phyloP scores from a whole-genome alignment of 768 basidiomycete genomes.

The Trametes meyenii region DNA sequence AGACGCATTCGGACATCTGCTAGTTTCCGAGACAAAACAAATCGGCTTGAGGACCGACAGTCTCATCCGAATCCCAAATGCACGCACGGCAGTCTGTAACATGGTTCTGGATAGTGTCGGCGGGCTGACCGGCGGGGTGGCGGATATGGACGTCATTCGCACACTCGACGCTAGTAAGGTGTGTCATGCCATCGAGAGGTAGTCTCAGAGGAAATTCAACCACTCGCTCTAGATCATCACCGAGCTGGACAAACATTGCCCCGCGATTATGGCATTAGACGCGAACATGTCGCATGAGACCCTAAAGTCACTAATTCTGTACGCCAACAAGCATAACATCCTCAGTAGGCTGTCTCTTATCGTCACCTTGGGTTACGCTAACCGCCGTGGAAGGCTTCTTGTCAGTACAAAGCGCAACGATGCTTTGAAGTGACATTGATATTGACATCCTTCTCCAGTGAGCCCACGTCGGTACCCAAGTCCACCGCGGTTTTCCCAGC shows the following conservation, averaged over 20 bases:
- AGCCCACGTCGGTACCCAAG: conserved; percentile 92
- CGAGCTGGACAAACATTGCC: conserved; percentile 50
- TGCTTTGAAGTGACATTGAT: no score
- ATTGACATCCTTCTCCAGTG: conserved; percentile 47
- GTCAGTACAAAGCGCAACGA: conserved; percentile 43
- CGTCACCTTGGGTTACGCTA: conserved; percentile 5
- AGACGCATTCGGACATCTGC: conserved; percentile 75
- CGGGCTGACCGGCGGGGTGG: conserved; percentile 79
- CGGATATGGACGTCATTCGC: conserved; percentile 83
- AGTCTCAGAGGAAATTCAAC: background rate
- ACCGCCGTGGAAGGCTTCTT: conserved; percentile 63
- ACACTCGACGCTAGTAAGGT: conserved; percentile 51
- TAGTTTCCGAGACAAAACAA: conserved; percentile 55
- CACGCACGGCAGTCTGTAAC: conserved; percentile 81
- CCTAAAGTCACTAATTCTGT: conserved; percentile 52
- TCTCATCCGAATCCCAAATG: conserved; percentile 43
- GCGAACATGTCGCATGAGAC: conserved; percentile 67
- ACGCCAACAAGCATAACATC: conserved; percentile 29
- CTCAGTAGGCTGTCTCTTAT: background rate
- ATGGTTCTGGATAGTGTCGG: conserved; percentile 77
- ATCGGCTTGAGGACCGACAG: conserved; percentile 87
- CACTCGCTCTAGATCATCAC: conserved; percentile 48
- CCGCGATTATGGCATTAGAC: conserved; percentile 70
- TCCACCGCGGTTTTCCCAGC: conserved; percentile 70
- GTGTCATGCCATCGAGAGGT: conserved; percentile 12